Percentiles rank a stretch among this genome's conserved stretches.
Evolutionary conservation across 2,329 filamentous ascomycete species (phyloP).

Genomic region (Periconia sp.): DNA sequence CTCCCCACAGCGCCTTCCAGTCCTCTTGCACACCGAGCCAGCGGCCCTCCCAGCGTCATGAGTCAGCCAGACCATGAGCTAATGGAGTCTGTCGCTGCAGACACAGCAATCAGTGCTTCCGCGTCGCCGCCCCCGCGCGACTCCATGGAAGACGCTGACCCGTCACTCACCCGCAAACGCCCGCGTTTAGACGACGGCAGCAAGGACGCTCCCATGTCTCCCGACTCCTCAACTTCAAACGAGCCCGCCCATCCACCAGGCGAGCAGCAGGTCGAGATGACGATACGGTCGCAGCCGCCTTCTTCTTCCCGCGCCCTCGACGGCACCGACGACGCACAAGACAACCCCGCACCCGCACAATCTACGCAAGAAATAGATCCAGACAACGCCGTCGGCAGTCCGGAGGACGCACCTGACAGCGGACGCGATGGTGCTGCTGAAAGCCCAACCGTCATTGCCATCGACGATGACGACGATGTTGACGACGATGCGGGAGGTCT

Average conservation of each 20-base stretch:
- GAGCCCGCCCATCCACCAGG: conserved; percentile 16
- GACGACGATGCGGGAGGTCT: conserved; percentile 19
- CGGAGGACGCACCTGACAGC: conserved; percentile 44
- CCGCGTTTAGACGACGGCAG: conserved; percentile 50
- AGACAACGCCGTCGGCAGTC: conserved; percentile 21
- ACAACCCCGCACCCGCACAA: conserved; percentile 7
- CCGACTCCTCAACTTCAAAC: conserved; percentile 16
- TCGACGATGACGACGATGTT: conserved; percentile 44
- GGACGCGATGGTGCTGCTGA: conserved; percentile 34
- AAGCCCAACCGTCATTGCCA: conserved; percentile 46
- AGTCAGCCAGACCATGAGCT: conserved; percentile 37
- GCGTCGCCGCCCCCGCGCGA: conserved; percentile 49
- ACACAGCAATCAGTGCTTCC: conserved; percentile 38
- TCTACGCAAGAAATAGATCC: conserved; percentile 14
- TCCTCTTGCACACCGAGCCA: conserved; percentile 21
- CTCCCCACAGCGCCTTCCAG: conserved; percentile 21
- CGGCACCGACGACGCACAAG: conserved; percentile 15
- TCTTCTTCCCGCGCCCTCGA: conserved; percentile 30
- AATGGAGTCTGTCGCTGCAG: conserved; percentile 41
- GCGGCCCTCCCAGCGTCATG: conserved; percentile 35
- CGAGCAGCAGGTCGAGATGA: conserved; percentile 46
- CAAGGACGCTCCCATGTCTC: conserved; percentile 25
- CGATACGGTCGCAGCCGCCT: conserved; percentile 45
- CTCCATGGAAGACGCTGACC: conserved; percentile 52
- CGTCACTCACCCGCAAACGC: conserved; percentile 54